These are phyloP conservation scores for Brasenia schreberi DNA, from an alignment of 164 flowering plant species.

Conservation along the genomic window DNA sequence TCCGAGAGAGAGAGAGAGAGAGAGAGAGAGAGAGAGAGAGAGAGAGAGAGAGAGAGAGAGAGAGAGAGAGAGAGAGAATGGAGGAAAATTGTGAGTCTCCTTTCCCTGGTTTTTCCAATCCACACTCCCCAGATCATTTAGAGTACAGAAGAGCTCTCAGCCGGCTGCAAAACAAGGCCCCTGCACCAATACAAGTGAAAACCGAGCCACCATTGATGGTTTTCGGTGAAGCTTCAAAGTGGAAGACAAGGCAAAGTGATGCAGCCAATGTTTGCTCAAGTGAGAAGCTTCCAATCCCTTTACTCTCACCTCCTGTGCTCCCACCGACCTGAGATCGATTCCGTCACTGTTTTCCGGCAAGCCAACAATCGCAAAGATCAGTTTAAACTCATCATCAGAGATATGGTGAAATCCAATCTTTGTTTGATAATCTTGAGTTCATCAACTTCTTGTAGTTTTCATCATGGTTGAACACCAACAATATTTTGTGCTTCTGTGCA, in stretches of 20 bases:
- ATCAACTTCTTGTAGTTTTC: neutral
- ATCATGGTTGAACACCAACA: neutral
- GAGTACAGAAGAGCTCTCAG: neutral
- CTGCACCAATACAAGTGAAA: neutral
- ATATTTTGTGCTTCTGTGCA: neutral
- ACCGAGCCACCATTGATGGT: neutral
- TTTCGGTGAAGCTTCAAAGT: neutral
- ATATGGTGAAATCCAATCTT: neutral
- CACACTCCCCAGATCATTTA: neutral
- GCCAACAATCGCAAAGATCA: neutral
- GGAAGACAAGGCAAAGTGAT: neutral
- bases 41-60: neutral
- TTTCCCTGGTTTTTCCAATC: neutral
- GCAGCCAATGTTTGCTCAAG: neutral
- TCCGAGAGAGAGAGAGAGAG: neutral
- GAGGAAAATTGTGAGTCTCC: neutral
- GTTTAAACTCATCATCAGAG: neutral
- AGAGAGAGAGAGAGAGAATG: neutral
- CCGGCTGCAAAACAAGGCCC: neutral
- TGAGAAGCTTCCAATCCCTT: neutral
- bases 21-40: neutral
- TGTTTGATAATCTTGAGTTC: neutral
- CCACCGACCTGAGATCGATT: neutral
- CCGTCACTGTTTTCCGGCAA: neutral
- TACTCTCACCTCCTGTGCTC: neutral